These are phyloP conservation scores for Verticillium longisporum DNA, from an alignment of 2,329 filamentous ascomycete genomes.

Conservation along the genomic window DNA sequence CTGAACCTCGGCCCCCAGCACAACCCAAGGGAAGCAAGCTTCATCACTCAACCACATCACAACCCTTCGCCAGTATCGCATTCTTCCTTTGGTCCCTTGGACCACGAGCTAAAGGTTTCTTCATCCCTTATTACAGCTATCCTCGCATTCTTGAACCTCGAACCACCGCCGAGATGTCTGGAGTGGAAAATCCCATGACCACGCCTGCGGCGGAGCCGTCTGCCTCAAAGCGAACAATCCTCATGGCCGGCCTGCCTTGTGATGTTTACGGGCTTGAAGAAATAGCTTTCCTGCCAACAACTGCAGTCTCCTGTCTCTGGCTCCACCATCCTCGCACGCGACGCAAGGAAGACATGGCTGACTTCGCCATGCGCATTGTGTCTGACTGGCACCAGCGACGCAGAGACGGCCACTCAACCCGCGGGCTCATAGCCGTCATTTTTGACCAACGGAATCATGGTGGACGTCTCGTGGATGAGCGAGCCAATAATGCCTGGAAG, in stretches of 20 bases:
- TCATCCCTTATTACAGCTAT: neutral
- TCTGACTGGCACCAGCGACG: constrained; percentile 47
- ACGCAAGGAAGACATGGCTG: constrained; percentile 66
- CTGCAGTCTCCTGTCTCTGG: constrained; percentile 74
- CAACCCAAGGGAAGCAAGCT: neutral
- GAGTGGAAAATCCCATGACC: constrained; percentile 13
- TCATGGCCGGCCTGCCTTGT: constrained; percentile 71
- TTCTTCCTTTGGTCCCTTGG: too few species aligned
- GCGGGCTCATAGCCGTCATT: constrained; percentile 69
- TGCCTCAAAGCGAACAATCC: constrained; percentile 59
- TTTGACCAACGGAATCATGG: constrained; percentile 97
- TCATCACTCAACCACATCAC: neutral
- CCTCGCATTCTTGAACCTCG: neutral
- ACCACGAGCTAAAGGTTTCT: too few species aligned
- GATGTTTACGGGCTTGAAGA: constrained; percentile 78
- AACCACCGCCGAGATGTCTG: constrained; percentile 13
- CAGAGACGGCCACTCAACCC: constrained; percentile 18
- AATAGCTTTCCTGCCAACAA: constrained; percentile 38
- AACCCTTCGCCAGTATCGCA: too few species aligned
- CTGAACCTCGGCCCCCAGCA: neutral
- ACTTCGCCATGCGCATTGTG: constrained; percentile 63
- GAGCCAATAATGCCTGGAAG: constrained; percentile 73
- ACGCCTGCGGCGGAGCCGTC: constrained; percentile 28
- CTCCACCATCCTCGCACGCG: constrained; percentile 76
- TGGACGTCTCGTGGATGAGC: constrained; percentile 55